phyloP scores from a whole-genome alignment of 139 green algal species.

The Chlamydomonas urium region DNA sequence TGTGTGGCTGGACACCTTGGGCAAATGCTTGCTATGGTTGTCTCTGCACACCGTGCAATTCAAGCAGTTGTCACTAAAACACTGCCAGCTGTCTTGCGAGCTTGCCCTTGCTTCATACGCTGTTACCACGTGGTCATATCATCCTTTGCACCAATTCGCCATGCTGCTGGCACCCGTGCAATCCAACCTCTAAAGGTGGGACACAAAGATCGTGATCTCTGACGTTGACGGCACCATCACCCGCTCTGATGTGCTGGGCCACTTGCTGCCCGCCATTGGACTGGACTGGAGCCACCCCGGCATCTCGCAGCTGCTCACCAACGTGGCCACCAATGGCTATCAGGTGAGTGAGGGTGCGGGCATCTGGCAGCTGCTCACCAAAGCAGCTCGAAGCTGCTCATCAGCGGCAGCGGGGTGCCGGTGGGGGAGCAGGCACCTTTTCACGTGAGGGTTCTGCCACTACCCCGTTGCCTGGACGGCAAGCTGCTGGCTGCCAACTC shows the following conservation, averaged over 20 bases:
- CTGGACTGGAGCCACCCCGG: slow-evolving; percentile 86
- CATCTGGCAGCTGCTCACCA: too few relatives aligned
- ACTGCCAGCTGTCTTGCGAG: too few relatives aligned
- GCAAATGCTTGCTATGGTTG: too few relatives aligned
- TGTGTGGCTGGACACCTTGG: too few relatives aligned
- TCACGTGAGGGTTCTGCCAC: too few relatives aligned
- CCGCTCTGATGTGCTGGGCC: slow-evolving; percentile 77
- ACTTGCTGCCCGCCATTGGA: slow-evolving; percentile 83
- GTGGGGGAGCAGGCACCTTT: too few relatives aligned
- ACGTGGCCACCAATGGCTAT: slow-evolving; percentile 77
- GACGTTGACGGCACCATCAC: slow-evolving; percentile 97
- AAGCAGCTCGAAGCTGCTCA: too few relatives aligned
- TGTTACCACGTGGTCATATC: not conserved
- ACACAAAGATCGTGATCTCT: slow-evolving; percentile 51
- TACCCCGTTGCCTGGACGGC: too few relatives aligned
- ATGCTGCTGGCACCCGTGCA: not conserved
- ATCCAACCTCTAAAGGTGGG: slow-evolving; percentile 17
- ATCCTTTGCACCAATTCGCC: not conserved
- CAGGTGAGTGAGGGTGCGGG: slow-evolving; percentile 39
- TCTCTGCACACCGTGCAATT: too few relatives aligned
- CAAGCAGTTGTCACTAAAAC: too few relatives aligned
- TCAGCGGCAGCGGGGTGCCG: too few relatives aligned
- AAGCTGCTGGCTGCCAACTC: too few relatives aligned
- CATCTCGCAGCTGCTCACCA: slow-evolving; percentile 74
- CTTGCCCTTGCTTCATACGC: not conserved